These are phyloP conservation scores for sunflower (Helianthus annuus) DNA, from an alignment of 129 eudicot species.

Conservation along the genomic window HanXRQr2.0-SUNRISE NC_035434.2:4274497-4274996, in stretches of 20 bases:
- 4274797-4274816: neutral
- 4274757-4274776: neutral
- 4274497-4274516: neutral
- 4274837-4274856: slow-evolving; percentile 41
- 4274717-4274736: neutral
- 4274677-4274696: slow-evolving; percentile 92
- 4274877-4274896: slow-evolving; percentile 37
- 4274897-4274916: slow-evolving; percentile 32
- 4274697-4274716: slow-evolving; percentile 89
- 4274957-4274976: neutral
- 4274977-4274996: neutral
- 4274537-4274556: neutral
- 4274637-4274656: slow-evolving; percentile 90
- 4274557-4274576: neutral
- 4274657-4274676: slow-evolving; percentile 87
- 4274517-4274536: neutral
- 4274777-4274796: neutral
- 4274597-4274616: slow-evolving; percentile 1
- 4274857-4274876: slow-evolving; percentile 38
- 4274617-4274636: slow-evolving; percentile 6
- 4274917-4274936: neutral
- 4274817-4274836: slow-evolving; percentile 21
- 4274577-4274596: neutral
- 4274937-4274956: neutral
- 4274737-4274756: slow-evolving; percentile 2